Conservation (phyloP, 1,284 basidiomycete species). For the Pascua guehoae region DNA sequence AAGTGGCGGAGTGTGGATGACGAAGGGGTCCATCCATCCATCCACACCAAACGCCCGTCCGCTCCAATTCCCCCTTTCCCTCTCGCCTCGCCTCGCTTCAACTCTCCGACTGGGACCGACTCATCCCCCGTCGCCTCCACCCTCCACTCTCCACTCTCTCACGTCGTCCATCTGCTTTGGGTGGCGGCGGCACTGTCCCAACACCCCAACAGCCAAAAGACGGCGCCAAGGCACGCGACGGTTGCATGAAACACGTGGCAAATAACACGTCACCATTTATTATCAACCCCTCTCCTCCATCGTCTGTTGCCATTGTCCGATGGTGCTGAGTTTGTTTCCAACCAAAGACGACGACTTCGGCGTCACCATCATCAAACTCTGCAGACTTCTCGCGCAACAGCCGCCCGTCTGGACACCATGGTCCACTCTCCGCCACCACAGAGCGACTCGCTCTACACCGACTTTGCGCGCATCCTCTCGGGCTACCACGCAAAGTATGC, state of each 20-base stretch:
- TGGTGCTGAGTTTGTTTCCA: neutral
- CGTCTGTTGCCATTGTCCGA: neutral
- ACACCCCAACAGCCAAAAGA: too few relatives aligned
- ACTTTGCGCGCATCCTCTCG: slow-evolving; percentile 37
- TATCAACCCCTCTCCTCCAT: slow-evolving; percentile 4
- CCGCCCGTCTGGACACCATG: neutral
- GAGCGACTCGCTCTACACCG: slow-evolving; percentile 24
- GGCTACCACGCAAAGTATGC: slow-evolving; percentile 41
- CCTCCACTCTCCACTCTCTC: too few relatives aligned
- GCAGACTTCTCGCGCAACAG: too few relatives aligned
- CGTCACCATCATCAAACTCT: neutral
- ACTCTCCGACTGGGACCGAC: too few relatives aligned
- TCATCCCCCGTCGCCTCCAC: too few relatives aligned
- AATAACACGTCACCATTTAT: slow-evolving; percentile 2
- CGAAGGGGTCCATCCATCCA: too few relatives aligned
- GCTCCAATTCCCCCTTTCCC: too few relatives aligned
- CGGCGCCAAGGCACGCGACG: too few relatives aligned
- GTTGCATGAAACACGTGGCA: neutral
- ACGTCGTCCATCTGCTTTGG: too few relatives aligned
- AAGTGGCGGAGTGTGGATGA: neutral
- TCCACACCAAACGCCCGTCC: too few relatives aligned
- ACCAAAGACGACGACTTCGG: neutral
- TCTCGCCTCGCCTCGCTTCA: too few relatives aligned
- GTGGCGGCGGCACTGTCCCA: too few relatives aligned
- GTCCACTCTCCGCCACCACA: neutral